A percentile compares a stretch with the other conserved stretches of the same genome.
Evolutionary conservation across 768 basidiomycete species (phyloP).

Genomic region (Podaxis pistillaris): DNA sequence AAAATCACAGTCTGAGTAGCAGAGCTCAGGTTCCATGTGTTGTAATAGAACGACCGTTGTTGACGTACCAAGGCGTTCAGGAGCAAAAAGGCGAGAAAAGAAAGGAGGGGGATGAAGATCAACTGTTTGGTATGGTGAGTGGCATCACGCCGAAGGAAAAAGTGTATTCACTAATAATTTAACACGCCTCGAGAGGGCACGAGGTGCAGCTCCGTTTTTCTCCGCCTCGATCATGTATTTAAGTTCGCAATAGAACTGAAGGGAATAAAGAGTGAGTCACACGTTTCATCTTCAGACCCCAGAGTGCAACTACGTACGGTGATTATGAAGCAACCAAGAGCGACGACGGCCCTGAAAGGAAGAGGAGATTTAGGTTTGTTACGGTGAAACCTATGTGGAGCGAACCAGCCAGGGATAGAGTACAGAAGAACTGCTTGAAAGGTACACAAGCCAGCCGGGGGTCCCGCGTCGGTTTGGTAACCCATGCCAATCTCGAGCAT

Average conservation of each 20-base stretch:
- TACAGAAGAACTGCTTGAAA: conserved; percentile 12
- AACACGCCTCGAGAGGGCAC: neutral
- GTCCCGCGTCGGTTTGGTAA: conserved; percentile 4
- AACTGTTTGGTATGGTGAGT: neutral
- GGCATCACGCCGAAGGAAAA: too few relatives aligned
- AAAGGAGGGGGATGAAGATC: neutral
- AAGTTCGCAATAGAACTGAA: conserved; percentile 5
- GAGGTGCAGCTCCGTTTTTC: neutral
- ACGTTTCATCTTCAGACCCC: neutral
- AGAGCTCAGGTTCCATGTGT: neutral
- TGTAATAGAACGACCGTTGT: too few relatives aligned
- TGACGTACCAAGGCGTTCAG: conserved; percentile 4
- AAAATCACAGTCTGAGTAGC: neutral
- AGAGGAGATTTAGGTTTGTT: neutral
- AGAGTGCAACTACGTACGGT: neutral
- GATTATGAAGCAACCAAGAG: conserved; percentile 9
- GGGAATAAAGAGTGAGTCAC: neutral
- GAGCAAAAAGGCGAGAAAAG: conserved; percentile 2
- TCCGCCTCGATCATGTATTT: neutral
- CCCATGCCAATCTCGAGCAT: conserved; percentile 6
- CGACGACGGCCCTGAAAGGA: conserved; percentile 2
- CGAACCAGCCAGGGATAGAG: conserved; percentile 13
- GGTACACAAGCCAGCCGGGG: neutral
- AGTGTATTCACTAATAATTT: neutral
- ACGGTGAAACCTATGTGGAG: neutral